Conservation (phyloP, 2,329 filamentous ascomycete species). For the Alternaria atra region DNA sequence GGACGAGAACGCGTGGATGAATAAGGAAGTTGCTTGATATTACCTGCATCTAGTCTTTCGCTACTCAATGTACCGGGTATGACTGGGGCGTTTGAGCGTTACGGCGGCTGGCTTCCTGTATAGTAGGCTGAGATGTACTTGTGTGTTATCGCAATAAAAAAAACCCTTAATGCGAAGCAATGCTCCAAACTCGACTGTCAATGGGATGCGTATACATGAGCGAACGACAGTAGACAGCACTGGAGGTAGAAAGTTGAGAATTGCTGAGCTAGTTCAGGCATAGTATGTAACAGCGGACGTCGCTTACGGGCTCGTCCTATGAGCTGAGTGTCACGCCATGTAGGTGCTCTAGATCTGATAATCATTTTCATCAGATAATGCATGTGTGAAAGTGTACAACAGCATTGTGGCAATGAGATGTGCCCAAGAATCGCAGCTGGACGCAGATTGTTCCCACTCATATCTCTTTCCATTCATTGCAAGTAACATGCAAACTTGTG, state of each 20-base stretch:
- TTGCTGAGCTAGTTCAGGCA: background rate
- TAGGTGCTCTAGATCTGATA: slow-evolving; percentile 6
- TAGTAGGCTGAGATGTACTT: slow-evolving; percentile 12
- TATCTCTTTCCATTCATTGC: background rate
- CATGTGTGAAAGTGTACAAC: background rate
- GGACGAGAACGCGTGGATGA: background rate
- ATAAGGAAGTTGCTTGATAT: slow-evolving; percentile 1
- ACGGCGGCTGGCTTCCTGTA: slow-evolving; percentile 12
- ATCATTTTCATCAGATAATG: slow-evolving; percentile 5
- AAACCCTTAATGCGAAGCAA: slow-evolving; percentile 7
- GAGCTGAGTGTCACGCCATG: slow-evolving; percentile 43
- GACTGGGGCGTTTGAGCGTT: slow-evolving; percentile 25
- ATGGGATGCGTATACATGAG: background rate
- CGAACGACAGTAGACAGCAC: background rate
- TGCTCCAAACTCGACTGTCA: background rate
- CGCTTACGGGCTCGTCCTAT: slow-evolving; percentile 13
- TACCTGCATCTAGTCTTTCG: slow-evolving; percentile 19
- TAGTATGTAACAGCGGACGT: background rate
- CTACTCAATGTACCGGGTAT: slow-evolving; percentile 13
- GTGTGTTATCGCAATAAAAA: slow-evolving; percentile 16
- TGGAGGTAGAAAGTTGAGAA: background rate
- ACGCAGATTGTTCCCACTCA: background rate
- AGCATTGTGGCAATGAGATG: background rate
- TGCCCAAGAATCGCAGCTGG: background rate
- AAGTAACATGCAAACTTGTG: background rate